Percentiles rank a stretch among this genome's conserved stretches.
Conservation (phyloP, 306 rosid species). For the Oemleria cerasiformis region DNA sequence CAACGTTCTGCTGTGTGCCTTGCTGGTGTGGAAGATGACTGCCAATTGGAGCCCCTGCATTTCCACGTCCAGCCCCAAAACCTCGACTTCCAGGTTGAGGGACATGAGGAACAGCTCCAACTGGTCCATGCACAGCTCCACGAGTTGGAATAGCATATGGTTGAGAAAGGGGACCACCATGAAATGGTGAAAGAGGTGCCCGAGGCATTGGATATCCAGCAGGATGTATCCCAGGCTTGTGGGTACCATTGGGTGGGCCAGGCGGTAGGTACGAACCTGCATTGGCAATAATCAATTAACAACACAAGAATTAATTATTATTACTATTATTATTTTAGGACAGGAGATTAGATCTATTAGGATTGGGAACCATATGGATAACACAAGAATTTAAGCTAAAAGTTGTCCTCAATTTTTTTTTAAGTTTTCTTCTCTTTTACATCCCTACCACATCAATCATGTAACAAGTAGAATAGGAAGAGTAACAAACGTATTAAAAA, state of each 20-base stretch:
- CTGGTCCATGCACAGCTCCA: constrained; percentile 95
- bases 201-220: constrained; percentile 85
- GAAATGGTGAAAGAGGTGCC: constrained; percentile 79
- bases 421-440: neutral
- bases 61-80: constrained; percentile 92
- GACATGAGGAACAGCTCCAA: constrained; percentile 98
- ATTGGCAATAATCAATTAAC: constrained; percentile 9
- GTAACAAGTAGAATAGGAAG: neutral
- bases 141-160: constrained; percentile 99
- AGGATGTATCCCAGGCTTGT: constrained; percentile 88
- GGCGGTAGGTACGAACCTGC: constrained; percentile 84
- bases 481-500: neutral
- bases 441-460: neutral
- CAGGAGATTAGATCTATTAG: too few species aligned
- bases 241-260: constrained; percentile 89
- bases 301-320: neutral
- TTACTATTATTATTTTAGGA: neutral
- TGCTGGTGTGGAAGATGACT: constrained; percentile 90
- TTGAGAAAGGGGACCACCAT: constrained; percentile 89
- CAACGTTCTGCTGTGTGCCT: constrained; percentile 73
- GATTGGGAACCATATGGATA: neutral
- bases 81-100: constrained; percentile 93
- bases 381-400: neutral
- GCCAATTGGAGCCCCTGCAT: constrained; percentile 75
- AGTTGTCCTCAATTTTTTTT: neutral